Evolutionary conservation across 768 basidiomycete species (phyloP).

Genomic region (Kondoa subrosea): DNA sequence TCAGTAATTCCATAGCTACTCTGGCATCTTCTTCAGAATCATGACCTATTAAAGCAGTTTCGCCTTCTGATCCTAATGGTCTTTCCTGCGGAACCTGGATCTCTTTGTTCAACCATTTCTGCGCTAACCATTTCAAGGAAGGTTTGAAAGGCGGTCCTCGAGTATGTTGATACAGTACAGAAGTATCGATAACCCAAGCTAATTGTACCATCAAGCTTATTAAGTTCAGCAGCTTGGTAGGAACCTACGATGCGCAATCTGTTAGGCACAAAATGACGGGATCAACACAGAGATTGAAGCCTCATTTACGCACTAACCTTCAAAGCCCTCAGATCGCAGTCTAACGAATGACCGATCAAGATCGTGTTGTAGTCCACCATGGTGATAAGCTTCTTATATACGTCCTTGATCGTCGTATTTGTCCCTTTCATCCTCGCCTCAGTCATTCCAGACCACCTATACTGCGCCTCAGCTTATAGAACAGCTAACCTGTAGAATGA

Average conservation of each 20-base stretch:
- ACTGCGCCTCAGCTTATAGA: no score
- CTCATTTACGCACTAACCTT: constrained; percentile 33
- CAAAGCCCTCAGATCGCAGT: constrained; percentile 78
- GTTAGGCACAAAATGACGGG: background rate
- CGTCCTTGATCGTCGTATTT: constrained; percentile 60
- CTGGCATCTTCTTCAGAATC: constrained; percentile 88
- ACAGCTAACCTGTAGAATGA: no score
- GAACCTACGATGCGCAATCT: constrained; percentile 5
- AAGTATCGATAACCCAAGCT: constrained; percentile 77
- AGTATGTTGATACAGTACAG: constrained; percentile 76
- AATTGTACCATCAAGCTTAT: background rate
- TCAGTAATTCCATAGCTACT: constrained; percentile 67
- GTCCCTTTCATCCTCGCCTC: constrained; percentile 49
- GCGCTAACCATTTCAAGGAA: constrained; percentile 88
- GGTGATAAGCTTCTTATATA: constrained; percentile 51
- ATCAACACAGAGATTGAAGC: background rate
- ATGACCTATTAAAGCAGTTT: constrained; percentile 42
- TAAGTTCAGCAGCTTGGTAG: background rate
- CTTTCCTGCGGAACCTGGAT: constrained; percentile 44
- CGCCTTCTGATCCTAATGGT: background rate
- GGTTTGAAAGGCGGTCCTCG: constrained; percentile 86
- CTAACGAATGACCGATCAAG: constrained; percentile 85
- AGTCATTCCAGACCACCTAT: constrained; percentile 94
- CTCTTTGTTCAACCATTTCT: constrained; percentile 76
- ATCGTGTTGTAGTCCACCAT: constrained; percentile 42